Evolutionary conservation across 106 monocot genomes (phyloP), one percentile per base, ranked within the genome.

Genomic region (Xerophyta viscosa): DNA sequence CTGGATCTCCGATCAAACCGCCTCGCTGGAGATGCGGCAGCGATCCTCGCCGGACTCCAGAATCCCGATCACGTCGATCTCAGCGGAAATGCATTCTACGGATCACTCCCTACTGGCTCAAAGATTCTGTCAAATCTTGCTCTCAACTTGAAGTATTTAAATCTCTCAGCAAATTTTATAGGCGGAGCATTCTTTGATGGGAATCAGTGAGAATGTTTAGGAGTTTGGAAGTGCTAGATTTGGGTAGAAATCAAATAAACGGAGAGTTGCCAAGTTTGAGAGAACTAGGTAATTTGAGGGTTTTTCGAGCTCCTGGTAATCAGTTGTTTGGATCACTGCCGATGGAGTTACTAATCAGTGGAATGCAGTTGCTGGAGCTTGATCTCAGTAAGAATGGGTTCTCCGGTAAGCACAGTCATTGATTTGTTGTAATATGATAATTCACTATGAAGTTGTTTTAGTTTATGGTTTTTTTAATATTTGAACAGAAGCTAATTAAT

Each of bases 351-450:
- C 41, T 98, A 27, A 75, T 66, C 21, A 79, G 55, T 33, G 56
- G 76, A 31, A 54, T 77, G 56, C 56, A 61, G 33, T 22, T 86
- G 62, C 50, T 45, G 23, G 84, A 98, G 50, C 62, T 98, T 63
- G 96, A 89, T 69, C 85, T 98, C 50, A 89, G 82, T 62, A 51
- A 63, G 44, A 98, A 98, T 67, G 71, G 68, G 15, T 89, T 98
- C 59, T 68, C 85, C 57, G 96, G 96, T 98, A 76, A 50, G 29
- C n/a, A n/a, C n/a, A n/a, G n/a, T n/a, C n/a, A n/a, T n/a, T n/a
- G n/a, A n/a, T n/a, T n/a, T n/a, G n/a, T n/a, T n/a, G n/a, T n/a
- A n/a, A n/a, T n/a, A n/a, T n/a, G n/a, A n/a, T n/a, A n/a, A n/a
- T 59, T 20, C 28, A 37, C 27, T 49, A 4, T 27, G 3, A 39